phyloP scores from a whole-genome alignment of 345 rosid species.

The Ailanthus altissimus region DNA sequence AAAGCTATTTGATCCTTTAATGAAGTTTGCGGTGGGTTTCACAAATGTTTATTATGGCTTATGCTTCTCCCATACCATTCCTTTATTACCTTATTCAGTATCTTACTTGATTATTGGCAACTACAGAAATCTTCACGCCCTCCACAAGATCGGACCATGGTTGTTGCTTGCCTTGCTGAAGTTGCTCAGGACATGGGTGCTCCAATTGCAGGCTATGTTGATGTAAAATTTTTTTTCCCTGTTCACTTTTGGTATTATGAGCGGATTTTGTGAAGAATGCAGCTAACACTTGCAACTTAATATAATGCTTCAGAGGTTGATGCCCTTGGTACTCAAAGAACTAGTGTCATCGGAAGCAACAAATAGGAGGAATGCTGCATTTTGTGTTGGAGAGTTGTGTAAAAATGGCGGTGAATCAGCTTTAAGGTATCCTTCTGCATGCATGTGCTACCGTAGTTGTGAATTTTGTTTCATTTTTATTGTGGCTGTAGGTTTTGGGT shows the following conservation, averaged over 20 bases:
- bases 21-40: constrained; percentile 86
- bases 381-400: constrained; percentile 95
- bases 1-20: constrained; percentile 82
- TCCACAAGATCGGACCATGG: constrained; percentile 93
- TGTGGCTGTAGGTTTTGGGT: not conserved
- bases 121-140: constrained; percentile 82
- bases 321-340: constrained; percentile 93
- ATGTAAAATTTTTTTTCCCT: constrained; percentile 45
- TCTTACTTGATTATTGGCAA: constrained; percentile 36
- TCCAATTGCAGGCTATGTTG: constrained; percentile 85
- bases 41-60: not conserved
- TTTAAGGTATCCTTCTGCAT: constrained; percentile 77
- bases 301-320: constrained; percentile 64
- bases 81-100: constrained; percentile 11
- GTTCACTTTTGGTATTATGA: not conserved
- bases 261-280: constrained; percentile 18
- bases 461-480: not conserved
- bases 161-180: constrained; percentile 97
- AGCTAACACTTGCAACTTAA: constrained; percentile 26
- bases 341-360: constrained; percentile 81
- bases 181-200: constrained; percentile 99
- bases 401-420: constrained; percentile 88
- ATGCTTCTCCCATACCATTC: constrained; percentile 13
- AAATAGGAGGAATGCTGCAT: constrained; percentile 97
- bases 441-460: not conserved